phyloP scores from a whole-genome alignment of 108 stramenopile genomes.

The Conticribra weissflogii region DNA sequence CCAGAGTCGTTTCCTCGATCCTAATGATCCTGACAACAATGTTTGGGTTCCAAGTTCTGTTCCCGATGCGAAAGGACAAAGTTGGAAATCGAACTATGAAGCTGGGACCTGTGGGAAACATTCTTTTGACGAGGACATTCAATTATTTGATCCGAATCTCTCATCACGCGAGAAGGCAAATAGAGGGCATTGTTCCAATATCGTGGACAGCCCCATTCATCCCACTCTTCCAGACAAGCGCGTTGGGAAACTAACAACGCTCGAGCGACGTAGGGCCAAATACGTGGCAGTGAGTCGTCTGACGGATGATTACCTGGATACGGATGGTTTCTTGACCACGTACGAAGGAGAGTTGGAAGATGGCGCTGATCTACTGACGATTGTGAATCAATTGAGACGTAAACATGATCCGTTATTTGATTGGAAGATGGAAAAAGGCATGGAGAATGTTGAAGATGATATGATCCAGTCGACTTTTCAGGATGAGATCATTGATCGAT shows the following conservation, averaged over 20 bases:
- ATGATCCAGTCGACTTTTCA: slow-evolving; percentile 22
- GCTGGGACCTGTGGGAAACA: slow-evolving; percentile 78
- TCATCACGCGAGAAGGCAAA: slow-evolving; percentile 27
- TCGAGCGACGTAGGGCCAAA: slow-evolving; percentile 74
- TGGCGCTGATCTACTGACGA: slow-evolving; percentile 50
- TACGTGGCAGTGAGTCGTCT: slow-evolving; percentile 77
- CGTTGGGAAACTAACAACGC: slow-evolving; percentile 55
- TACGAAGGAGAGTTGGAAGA: slow-evolving; percentile 77
- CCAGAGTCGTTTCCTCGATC: slow-evolving; percentile 75
- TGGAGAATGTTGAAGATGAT: too few relatives aligned
- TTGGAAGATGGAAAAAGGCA: slow-evolving; percentile 14
- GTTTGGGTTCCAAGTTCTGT: slow-evolving; percentile 79
- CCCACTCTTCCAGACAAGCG: slow-evolving; percentile 78
- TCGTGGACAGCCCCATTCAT: slow-evolving; percentile 86
- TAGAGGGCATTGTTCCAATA: slow-evolving; percentile 68
- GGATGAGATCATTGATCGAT: slow-evolving; percentile 1
- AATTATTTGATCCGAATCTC: slow-evolving; percentile 52
- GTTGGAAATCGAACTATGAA: slow-evolving; percentile 78
- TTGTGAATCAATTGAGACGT: slow-evolving; percentile 26
- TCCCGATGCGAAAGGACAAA: slow-evolving; percentile 75
- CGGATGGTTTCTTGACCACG: slow-evolving; percentile 50
- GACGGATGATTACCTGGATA: slow-evolving; percentile 75
- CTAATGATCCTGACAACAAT: slow-evolving; percentile 63
- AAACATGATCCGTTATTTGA: slow-evolving; percentile 28
- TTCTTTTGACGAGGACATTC: slow-evolving; percentile 60